phyloP scores from a whole-genome alignment of 768 basidiomycete genomes.

The Hydnomerulius pinastri region DNA sequence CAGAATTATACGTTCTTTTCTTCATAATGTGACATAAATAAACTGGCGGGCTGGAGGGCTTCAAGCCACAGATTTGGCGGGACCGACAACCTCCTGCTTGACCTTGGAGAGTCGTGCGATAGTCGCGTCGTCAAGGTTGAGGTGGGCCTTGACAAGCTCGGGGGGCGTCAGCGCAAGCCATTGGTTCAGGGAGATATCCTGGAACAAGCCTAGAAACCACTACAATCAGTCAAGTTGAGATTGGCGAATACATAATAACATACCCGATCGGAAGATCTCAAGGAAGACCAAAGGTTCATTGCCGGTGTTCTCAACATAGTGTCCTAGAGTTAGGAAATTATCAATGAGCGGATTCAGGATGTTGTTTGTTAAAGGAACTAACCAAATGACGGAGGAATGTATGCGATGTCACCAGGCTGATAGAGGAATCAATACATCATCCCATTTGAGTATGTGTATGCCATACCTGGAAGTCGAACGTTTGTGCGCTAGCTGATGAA shows the following conservation, averaged over 20 bases:
- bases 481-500: constrained; percentile 39
- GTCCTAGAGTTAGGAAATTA: constrained; percentile 43
- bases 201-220: constrained; percentile 40
- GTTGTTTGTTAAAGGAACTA: not conserved
- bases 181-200: constrained; percentile 59
- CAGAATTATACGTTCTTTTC: not conserved
- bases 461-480: constrained; percentile 46
- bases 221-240: not conserved
- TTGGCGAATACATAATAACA: not conserved
- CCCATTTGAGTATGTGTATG: not conserved
- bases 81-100: constrained; percentile 51
- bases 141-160: constrained; percentile 59
- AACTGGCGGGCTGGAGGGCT: not conserved
- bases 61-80: not conserved
- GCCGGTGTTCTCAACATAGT: constrained; percentile 70
- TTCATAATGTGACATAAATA: not conserved
- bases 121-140: constrained; percentile 53
- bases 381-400: constrained; percentile 27
- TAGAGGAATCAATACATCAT: constrained; percentile 7
- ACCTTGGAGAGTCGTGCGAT: constrained; percentile 50
- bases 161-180: constrained; percentile 66
- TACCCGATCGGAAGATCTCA: constrained; percentile 62
- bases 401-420: constrained; percentile 33
- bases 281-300: constrained; percentile 58
- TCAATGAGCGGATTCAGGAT: not conserved